Conservation (phyloP, 2,329 filamentous ascomycete species). For the Dactylellina parvicollis region DNA sequence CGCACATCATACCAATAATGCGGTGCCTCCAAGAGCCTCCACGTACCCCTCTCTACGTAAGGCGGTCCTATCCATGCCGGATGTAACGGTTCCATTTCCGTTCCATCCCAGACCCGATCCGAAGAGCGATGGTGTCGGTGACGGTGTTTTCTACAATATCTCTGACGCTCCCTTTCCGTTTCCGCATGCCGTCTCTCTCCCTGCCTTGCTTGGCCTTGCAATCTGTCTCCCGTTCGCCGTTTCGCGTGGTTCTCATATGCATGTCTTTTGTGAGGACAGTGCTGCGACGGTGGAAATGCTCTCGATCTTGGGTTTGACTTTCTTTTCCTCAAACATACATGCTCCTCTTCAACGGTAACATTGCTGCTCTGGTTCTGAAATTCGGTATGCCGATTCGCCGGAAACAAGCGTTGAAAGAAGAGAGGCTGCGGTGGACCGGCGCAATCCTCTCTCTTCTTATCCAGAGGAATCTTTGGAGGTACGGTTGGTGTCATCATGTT, state of each 20-base stretch:
- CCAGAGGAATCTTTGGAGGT: slow-evolving; percentile 17
- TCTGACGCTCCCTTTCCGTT: not conserved
- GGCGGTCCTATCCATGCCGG: not conserved
- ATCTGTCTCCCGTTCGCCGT: not conserved
- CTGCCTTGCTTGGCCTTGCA: too few relatives aligned
- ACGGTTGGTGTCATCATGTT: not conserved
- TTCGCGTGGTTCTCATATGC: too few relatives aligned
- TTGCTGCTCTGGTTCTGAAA: not conserved
- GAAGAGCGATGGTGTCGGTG: slow-evolving; percentile 15
- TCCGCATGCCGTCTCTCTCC: too few relatives aligned
- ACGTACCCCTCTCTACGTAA: slow-evolving; percentile 3
- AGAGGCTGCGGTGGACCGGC: not conserved
- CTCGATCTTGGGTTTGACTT: not conserved
- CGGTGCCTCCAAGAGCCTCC: slow-evolving; percentile 5
- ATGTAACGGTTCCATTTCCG: not conserved
- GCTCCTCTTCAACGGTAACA: not conserved
- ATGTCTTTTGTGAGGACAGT: too few relatives aligned
- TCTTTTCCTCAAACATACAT: not conserved
- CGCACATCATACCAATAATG: slow-evolving; percentile 18
- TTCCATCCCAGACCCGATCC: not conserved
- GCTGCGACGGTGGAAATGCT: not conserved
- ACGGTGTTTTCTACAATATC: slow-evolving; percentile 22
- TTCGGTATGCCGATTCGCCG: not conserved
- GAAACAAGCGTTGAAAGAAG: not conserved
- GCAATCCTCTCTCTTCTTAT: not conserved